phyloP scores from a whole-genome alignment of 805 yeast genomes.

The Yarrowia sp. region DNA sequence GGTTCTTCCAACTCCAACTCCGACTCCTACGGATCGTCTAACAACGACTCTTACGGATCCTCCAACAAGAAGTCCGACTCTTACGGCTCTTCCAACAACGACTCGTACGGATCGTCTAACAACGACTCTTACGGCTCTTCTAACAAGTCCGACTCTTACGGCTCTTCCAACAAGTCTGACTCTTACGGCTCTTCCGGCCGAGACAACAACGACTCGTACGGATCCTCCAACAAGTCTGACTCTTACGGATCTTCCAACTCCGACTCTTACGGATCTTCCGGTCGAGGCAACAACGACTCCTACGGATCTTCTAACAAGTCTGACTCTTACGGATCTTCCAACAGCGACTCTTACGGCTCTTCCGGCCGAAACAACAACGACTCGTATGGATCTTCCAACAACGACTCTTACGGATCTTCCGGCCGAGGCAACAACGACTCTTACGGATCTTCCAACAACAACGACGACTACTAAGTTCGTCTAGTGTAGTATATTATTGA shows the following conservation, averaged over 20 bases:
- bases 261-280: conserved; percentile 24
- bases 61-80: conserved; percentile 2
- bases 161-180: conserved; percentile 15
- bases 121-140: conserved; percentile 22
- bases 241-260: conserved; percentile 25
- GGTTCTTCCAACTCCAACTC: background rate
- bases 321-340: conserved; percentile 22
- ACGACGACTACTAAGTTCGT: background rate
- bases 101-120: background rate
- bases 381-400: conserved; percentile 22
- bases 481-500: conserved; percentile 2
- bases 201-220: conserved; percentile 16
- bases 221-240: conserved; percentile 9
- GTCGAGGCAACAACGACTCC: background rate
- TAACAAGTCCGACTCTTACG: conserved; percentile 26
- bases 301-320: conserved; percentile 25
- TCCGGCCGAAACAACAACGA: conserved; percentile 10
- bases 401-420: conserved; percentile 19
- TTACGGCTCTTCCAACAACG: background rate
- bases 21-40: conserved; percentile 25
- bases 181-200: background rate
- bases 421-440: conserved; percentile 5
- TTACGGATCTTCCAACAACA: background rate
- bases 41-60: conserved; percentile 19
- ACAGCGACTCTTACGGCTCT: conserved; percentile 15